Evolutionary conservation across 1,284 basidiomycete species (phyloP).

Genomic region (Microbotryum saponariae): DNA sequence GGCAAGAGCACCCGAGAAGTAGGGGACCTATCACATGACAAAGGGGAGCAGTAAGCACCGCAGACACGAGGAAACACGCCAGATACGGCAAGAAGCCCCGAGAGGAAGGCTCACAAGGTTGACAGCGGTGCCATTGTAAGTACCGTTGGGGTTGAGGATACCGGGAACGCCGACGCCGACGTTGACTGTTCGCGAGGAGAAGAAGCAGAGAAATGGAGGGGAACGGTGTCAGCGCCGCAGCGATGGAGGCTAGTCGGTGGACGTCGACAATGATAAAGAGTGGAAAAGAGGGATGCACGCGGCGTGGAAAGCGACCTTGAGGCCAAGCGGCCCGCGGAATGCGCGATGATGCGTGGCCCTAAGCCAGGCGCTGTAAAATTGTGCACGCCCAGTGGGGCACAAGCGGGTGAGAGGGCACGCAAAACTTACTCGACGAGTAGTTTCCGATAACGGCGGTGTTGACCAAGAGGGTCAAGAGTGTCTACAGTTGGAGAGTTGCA

Average conservation of each 20-base stretch:
- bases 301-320: too few relatives aligned
- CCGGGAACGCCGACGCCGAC: conserved; percentile 18
- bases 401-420: too few relatives aligned
- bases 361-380: too few relatives aligned
- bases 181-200: neutral
- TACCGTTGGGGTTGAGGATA: conserved; percentile 11
- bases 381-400: too few relatives aligned
- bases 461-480: conserved; percentile 24
- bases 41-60: too few relatives aligned
- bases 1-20: conserved; percentile 10
- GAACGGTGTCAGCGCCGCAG: too few relatives aligned
- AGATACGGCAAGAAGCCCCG: neutral
- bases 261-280: too few relatives aligned
- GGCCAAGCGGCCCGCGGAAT: too few relatives aligned
- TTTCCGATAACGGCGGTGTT: conserved; percentile 29
- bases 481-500: neutral
- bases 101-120: too few relatives aligned
- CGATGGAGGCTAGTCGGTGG: too few relatives aligned
- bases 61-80: neutral
- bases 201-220: neutral
- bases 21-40: neutral
- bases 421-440: conserved; percentile 8
- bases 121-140: neutral
- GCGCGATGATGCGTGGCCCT: too few relatives aligned
- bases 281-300: too few relatives aligned